Base-by-base conservation (phyloP, 768 basidiomycete species). In the Rickenella mellea region DNA sequence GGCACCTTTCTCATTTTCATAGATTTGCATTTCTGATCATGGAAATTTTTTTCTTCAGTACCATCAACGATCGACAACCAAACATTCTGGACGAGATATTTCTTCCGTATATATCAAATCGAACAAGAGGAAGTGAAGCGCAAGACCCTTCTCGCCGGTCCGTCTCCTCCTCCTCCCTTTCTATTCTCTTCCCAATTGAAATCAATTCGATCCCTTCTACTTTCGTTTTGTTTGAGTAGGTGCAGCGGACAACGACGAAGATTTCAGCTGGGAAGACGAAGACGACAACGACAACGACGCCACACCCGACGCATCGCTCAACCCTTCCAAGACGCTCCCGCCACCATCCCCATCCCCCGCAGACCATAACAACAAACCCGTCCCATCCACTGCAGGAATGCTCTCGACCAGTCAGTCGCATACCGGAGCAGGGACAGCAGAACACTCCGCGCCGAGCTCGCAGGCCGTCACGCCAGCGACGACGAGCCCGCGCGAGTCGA, bases 201-300 rank as follows among this genome's bases (percentile, higher is more conserved):
- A 39, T 50, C 27, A 55, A n/a, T 9, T 38, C 10, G 9, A 33
- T 31, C 32, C 39, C 45, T 39, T 44, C 48, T 80, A 36, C 3
- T 19, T 36, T 19, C 15, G 33, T 14, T n/a, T 21, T 37, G 9
- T 31, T 21, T 21, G 19, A 17, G 51, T 49, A 14, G 78, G 71
- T n/a, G 67, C 78, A 3, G 59, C 67, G 6, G 77, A 83, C 44
- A 76, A 71, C 21, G 91, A 94, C 33, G 91, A 93, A 26, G 83
- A 88, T 45, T 91, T 94, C 60, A 84, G 77, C 52, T 94, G 90
- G 90, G 90, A 92, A 56, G 88, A 88, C 42, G 78, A 81, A 39
- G 89, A 92, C n/a, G 87, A 89, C n/a, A 83, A 84, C 27, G 49
- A 57, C 28, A 48, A 52, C 32, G 50, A 55, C 10, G 41, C 58